These are phyloP conservation scores for Parmelia sp. DNA, from an alignment of 495 filamentous ascomycete species.

Conservation along the genomic window DNA sequence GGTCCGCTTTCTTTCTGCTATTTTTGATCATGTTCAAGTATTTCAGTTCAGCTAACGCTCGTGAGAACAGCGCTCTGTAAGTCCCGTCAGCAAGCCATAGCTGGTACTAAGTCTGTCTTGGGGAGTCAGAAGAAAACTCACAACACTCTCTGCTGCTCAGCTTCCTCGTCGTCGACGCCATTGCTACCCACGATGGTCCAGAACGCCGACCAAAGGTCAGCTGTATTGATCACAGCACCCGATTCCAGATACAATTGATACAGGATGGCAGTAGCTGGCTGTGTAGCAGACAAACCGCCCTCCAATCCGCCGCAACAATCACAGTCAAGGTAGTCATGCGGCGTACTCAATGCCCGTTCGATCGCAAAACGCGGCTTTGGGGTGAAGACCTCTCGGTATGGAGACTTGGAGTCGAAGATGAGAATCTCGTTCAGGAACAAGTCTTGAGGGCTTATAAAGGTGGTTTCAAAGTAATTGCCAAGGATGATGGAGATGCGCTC, in stretches of 20 bases:
- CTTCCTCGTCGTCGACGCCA: constrained; percentile 42
- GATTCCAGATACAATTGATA: constrained; percentile 92
- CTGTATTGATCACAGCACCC: constrained; percentile 77
- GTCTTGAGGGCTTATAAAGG: constrained; percentile 51
- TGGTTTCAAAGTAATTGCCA: constrained; percentile 46
- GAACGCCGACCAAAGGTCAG: constrained; percentile 87
- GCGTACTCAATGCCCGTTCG: constrained; percentile 70
- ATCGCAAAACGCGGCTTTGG: constrained; percentile 72
- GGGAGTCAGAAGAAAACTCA: constrained; percentile 12
- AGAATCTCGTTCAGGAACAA: constrained; percentile 75
- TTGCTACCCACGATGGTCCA: constrained; percentile 65
- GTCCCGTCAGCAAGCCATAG: constrained; percentile 28
- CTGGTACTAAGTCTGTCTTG: neutral
- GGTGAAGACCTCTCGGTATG: constrained; percentile 74
- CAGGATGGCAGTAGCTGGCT: constrained; percentile 73
- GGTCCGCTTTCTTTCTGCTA: constrained; percentile 86
- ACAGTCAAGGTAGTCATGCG: constrained; percentile 82
- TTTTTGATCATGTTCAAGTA: constrained; percentile 79
- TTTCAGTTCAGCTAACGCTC: constrained; percentile 74
- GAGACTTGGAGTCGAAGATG: constrained; percentile 73
- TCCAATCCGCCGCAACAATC: constrained; percentile 50
- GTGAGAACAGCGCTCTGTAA: constrained; percentile 67
- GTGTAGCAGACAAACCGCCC: constrained; percentile 49
- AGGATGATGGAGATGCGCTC: constrained; percentile 54
- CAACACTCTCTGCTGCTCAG: constrained; percentile 41